Evolutionary conservation across 345 rosid species (phyloP).

Genomic region (Moringa oleifera): DNA sequence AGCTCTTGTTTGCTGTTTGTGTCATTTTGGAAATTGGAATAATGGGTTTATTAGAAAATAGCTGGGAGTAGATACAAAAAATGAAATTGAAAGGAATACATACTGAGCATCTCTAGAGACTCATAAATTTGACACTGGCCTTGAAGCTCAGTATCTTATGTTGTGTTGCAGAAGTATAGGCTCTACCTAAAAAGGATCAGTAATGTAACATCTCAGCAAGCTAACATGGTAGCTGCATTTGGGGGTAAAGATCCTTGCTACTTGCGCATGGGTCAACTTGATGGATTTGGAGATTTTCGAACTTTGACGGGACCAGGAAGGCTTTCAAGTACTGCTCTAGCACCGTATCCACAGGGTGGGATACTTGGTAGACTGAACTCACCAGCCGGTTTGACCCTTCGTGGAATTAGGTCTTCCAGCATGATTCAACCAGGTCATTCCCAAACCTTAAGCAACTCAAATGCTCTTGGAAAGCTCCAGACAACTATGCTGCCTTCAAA

Average conservation of each 20-base stretch:
- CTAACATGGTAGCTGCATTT: constrained; percentile 44
- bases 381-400: constrained; percentile 38
- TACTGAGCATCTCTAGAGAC: background rate
- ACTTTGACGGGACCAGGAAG: constrained; percentile 46
- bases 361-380: constrained; percentile 57
- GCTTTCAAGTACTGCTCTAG: constrained; percentile 39
- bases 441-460: constrained; percentile 37
- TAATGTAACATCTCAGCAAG: constrained; percentile 40
- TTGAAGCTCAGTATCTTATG: constrained; percentile 2
- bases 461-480: constrained; percentile 44
- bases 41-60: too few species aligned
- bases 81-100: too few species aligned
- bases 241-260: constrained; percentile 55
- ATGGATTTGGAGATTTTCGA: constrained; percentile 52
- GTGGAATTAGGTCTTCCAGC: constrained; percentile 49
- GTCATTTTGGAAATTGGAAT: too few species aligned
- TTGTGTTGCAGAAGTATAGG: constrained; percentile 69
- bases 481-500: constrained; percentile 29
- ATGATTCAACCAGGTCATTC: constrained; percentile 40
- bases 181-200: constrained; percentile 70
- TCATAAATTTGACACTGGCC: background rate
- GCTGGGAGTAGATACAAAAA: too few species aligned
- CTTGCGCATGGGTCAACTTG: constrained; percentile 44
- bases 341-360: constrained; percentile 44
- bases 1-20: too few species aligned